Conservation (phyloP, 768 basidiomycete species). For the Tephrocybe rancida region DNA sequence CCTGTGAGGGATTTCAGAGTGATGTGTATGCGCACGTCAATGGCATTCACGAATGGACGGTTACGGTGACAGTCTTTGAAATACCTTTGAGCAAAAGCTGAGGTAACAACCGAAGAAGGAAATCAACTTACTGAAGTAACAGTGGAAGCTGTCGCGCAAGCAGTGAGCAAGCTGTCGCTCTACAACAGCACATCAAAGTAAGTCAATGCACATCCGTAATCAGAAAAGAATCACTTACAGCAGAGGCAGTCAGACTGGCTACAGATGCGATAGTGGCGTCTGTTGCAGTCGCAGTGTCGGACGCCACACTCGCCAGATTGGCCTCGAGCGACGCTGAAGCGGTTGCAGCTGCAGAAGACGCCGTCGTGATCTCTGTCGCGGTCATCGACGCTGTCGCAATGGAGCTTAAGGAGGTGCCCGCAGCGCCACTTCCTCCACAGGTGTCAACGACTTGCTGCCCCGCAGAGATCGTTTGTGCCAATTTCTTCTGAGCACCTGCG, state of each 20-base stretch:
- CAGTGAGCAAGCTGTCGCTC: not conserved
- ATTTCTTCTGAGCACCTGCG: constrained; percentile 11
- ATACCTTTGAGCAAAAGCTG: not conserved
- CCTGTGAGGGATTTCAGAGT: not conserved
- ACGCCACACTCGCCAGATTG: not conserved
- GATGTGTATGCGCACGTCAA: not conserved
- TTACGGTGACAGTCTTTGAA: not conserved
- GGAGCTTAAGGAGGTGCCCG: not conserved
- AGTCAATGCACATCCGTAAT: not conserved
- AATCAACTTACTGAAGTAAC: not conserved
- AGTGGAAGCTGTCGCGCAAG: not conserved
- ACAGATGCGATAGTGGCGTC: not conserved
- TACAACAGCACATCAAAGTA: not conserved
- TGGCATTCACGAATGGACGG: not conserved
- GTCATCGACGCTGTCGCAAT: constrained; percentile 4
- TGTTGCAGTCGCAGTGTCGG: not conserved
- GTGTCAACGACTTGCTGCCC: constrained; percentile 11
- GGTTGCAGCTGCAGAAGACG: not conserved
- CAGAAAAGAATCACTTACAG: not conserved
- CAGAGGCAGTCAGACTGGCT: not conserved
- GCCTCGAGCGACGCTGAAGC: not conserved
- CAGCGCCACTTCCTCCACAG: constrained; percentile 7
- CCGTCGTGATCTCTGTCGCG: constrained; percentile 1
- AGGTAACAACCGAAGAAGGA: not conserved
- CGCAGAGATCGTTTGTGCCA: constrained; percentile 11